Conservation (phyloP, 352 stramenopile genomes). For the Detonula confervacea region DNA sequence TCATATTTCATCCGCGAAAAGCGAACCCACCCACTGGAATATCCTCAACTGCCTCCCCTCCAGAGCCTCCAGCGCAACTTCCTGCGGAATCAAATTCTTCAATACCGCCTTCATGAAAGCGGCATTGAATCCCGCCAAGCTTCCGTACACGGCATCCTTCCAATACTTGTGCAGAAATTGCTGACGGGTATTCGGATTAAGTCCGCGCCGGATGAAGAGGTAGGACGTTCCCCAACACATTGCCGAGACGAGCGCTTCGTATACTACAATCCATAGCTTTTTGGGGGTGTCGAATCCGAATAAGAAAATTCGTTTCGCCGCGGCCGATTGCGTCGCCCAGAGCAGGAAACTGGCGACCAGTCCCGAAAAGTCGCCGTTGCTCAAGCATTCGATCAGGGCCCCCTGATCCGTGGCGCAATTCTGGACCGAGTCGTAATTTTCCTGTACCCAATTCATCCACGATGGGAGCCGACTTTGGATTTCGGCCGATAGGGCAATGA, state of each 20-base stretch:
- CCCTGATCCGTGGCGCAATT: constrained; percentile 81
- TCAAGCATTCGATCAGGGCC: constrained; percentile 77
- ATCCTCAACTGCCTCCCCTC: constrained; percentile 53
- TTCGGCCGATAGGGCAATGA: constrained; percentile 81
- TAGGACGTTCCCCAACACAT: constrained; percentile 84
- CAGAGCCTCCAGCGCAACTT: constrained; percentile 48
- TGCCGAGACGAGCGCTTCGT: constrained; percentile 78
- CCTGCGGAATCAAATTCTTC: constrained; percentile 84
- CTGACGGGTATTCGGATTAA: constrained; percentile 84
- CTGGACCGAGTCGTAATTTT: constrained; percentile 79
- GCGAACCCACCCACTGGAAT: constrained; percentile 47
- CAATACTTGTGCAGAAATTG: constrained; percentile 84
- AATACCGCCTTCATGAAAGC: constrained; percentile 85
- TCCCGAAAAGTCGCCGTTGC: constrained; percentile 77
- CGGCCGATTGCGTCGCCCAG: constrained; percentile 72
- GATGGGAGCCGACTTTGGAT: constrained; percentile 75
- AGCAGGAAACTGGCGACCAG: constrained; percentile 79
- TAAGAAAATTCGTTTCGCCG: constrained; percentile 80
- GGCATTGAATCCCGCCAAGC: constrained; percentile 85
- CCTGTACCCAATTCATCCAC: constrained; percentile 72
- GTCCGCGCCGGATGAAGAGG: constrained; percentile 79
- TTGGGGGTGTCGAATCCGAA: constrained; percentile 83
- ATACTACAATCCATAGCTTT: constrained; percentile 83
- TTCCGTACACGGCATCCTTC: constrained; percentile 86
- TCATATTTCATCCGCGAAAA: constrained; percentile 47